Conservation (phyloP, 306 rosid genomes). For the Dicorynia guianensis region DNA sequence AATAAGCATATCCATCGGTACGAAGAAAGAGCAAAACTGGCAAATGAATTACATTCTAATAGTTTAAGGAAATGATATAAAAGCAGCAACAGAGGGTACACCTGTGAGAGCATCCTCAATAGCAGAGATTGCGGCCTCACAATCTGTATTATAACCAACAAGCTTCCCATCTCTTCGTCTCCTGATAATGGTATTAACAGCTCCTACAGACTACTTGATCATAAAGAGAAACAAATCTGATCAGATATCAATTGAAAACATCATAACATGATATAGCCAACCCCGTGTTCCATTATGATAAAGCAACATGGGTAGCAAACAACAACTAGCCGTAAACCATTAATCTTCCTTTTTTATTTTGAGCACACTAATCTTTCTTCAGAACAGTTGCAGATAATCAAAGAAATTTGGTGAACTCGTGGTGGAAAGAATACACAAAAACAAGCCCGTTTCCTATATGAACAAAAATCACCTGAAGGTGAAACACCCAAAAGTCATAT, state of each 20-base stretch:
- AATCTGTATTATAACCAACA: conserved; percentile 59
- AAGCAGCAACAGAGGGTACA: not conserved
- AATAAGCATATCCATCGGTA: not conserved
- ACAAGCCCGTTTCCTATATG: too few relatives aligned
- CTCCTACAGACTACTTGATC: conserved; percentile 51
- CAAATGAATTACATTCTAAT: not conserved
- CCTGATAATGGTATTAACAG: conserved; percentile 58
- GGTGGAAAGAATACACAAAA: too few relatives aligned
- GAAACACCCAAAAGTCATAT: too few relatives aligned
- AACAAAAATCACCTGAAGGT: too few relatives aligned
- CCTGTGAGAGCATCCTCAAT: conserved; percentile 61
- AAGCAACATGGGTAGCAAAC: not conserved
- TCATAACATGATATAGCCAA: not conserved
- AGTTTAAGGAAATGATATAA: conserved; percentile 3
- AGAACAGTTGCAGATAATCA: too few relatives aligned
- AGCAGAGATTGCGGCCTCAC: conserved; percentile 58
- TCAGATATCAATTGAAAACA: not conserved
- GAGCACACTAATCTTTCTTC: too few relatives aligned
- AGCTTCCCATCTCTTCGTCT: conserved; percentile 53
- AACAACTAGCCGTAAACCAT: not conserved
- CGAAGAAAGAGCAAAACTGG: not conserved
- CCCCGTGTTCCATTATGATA: not conserved
- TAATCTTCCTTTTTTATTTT: too few relatives aligned
- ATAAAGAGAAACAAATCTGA: not conserved
- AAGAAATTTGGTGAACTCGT: too few relatives aligned